phyloP scores from a whole-genome alignment of 2,329 filamentous ascomycete genomes.

The Penicillium thymicola region DNA sequence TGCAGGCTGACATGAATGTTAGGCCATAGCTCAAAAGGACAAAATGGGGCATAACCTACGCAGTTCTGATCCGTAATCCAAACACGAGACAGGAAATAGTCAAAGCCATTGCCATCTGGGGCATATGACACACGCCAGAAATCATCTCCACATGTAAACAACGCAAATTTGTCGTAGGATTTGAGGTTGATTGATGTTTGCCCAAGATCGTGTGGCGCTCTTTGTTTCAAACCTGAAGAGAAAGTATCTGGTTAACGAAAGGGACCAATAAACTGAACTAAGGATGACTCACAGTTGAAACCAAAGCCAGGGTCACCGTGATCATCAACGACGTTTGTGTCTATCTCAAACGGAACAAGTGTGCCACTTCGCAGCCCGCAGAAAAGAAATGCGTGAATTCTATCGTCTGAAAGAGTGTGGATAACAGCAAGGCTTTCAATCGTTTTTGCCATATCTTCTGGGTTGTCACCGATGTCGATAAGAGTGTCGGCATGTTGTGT shows the following conservation, averaged over 20 bases:
- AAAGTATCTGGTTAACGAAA: not conserved
- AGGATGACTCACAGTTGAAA: slow-evolving; percentile 28
- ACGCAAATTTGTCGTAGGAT: slow-evolving; percentile 27
- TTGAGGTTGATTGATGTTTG: slow-evolving; percentile 38
- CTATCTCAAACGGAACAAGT: slow-evolving; percentile 39
- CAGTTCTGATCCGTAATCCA: slow-evolving; percentile 45
- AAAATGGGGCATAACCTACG: slow-evolving; percentile 26
- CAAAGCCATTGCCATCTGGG: slow-evolving; percentile 20
- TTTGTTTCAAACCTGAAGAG: slow-evolving; percentile 33
- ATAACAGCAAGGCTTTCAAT: slow-evolving; percentile 37
- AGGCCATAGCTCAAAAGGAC: slow-evolving; percentile 8
- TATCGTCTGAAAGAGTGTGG: slow-evolving; percentile 12
- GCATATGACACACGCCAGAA: slow-evolving; percentile 39
- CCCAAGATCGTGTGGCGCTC: slow-evolving; percentile 31
- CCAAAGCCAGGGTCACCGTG: slow-evolving; percentile 6
- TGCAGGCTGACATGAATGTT: slow-evolving; percentile 31
- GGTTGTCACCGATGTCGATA: slow-evolving; percentile 23
- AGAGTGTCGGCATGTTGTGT: slow-evolving; percentile 22
- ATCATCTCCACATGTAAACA: slow-evolving; percentile 37
- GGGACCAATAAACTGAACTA: not conserved
- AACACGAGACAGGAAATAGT: slow-evolving; percentile 34
- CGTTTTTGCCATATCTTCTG: slow-evolving; percentile 32
- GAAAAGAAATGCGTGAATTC: slow-evolving; percentile 30
- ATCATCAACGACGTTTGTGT: not conserved
- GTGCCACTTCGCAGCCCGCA: slow-evolving; percentile 48